Base-by-base conservation (phyloP, 2,329 filamentous ascomycete genomes). In the Stemphylium beticola region DNA sequence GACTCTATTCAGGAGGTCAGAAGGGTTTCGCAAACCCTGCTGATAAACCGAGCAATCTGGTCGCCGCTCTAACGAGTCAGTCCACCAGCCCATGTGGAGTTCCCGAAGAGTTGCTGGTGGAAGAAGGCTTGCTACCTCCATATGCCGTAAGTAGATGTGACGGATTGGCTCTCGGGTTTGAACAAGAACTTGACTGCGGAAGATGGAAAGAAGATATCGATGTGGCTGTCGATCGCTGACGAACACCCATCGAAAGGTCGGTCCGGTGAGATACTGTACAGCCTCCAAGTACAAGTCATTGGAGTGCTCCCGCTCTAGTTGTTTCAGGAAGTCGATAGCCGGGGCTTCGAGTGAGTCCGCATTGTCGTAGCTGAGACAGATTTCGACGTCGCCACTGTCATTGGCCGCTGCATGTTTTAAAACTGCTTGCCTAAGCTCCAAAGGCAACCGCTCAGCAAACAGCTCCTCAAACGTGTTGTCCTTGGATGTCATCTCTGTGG, bases 1-100 rank as follows among this genome's bases (percentile, higher is more conserved):
- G 9, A 49, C 20, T 1, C 5, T 3, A n/a, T 3, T 5, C 2
- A n/a, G 1, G 2, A 42, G 6, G 3, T 11, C 7, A 5, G 0
- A 1, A 7, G 2, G 3, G 2, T 7, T 8, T 12, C 3, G 15
- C 11, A 9, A 12, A 18, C 3, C 15, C 3, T 26, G 15, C 7
- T 29, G 2, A 18, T 38, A 24, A 10, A 14, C 17, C 15, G 24
- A 24, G 8, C 32, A 22, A 15, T 7, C 2, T 18, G 9, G 6
- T 4, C 1, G 10, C n/a, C 4, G 0, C 11, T 2, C 7, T 1
- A 29, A 4, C 0, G 6, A 0, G 1, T 4, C 0, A 6, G 4
- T 1, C 4, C 4, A 1, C 1, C 4, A 9, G n/a, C 4, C 0
- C 4, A n/a, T 1, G 1, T 10, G 8, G 8, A 3, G 6, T 8